Percentiles rank a stretch among this genome's conserved stretches.
phyloP scores from a whole-genome alignment of 2,329 filamentous ascomycete genomes.

The Cercospora sp. region DNA sequence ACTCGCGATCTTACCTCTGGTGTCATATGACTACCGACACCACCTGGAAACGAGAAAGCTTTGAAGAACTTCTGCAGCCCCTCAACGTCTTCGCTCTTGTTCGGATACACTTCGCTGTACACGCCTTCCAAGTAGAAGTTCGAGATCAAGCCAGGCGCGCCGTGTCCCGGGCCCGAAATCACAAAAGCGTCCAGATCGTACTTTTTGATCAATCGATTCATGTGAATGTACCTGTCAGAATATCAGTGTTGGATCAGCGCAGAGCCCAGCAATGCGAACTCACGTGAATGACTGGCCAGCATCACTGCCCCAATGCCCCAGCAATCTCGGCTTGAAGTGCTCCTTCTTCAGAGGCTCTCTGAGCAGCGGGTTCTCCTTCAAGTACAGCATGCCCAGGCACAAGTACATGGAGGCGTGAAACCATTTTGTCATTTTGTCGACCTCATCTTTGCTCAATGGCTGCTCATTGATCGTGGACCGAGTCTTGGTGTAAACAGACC shows the following conservation, averaged over 20 bases:
- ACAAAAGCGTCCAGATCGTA: constrained; percentile 70
- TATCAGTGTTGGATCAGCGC: constrained; percentile 11
- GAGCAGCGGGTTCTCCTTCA: constrained; percentile 71
- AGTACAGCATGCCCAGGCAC: constrained; percentile 77
- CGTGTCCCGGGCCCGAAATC: constrained; percentile 75
- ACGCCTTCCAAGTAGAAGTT: constrained; percentile 77
- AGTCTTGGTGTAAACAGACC: constrained; percentile 37
- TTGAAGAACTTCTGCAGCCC: constrained; percentile 78
- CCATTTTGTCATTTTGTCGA: constrained; percentile 69
- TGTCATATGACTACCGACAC: constrained; percentile 75
- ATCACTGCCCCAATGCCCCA: constrained; percentile 78
- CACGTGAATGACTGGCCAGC: constrained; percentile 75
- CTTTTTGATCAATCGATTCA: constrained; percentile 80
- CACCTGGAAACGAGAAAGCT: constrained; percentile 78
- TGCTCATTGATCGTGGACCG: constrained; percentile 41
- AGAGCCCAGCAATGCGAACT: not conserved
- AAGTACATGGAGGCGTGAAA: constrained; percentile 75
- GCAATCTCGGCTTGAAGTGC: constrained; percentile 70
- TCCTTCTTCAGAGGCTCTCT: constrained; percentile 67
- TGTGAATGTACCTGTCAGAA: constrained; percentile 63
- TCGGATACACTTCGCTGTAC: constrained; percentile 75
- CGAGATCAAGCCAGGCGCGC: constrained; percentile 72
- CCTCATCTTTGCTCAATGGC: constrained; percentile 65
- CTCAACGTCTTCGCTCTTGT: constrained; percentile 67
- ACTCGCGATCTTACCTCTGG: constrained; percentile 36